Evolutionary conservation across 148 eudicot genomes (phyloP).

Genomic region (Silene conica): DNA sequence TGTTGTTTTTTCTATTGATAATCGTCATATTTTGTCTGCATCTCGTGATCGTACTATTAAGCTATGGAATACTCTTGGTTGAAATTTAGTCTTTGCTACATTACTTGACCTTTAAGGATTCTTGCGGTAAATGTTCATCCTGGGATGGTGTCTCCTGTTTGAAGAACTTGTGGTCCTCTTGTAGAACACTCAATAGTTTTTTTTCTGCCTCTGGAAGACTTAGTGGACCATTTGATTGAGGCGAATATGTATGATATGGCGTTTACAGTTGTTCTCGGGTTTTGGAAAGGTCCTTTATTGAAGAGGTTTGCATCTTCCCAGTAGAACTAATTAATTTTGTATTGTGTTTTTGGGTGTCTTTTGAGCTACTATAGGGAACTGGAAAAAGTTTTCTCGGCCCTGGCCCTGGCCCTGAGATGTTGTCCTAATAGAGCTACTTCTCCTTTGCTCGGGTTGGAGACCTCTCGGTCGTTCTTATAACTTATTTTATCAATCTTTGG

Average conservation of each 20-base stretch:
- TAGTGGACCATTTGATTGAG: conserved; percentile 76
- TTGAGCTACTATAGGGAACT: conserved; percentile 49
- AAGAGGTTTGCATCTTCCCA: conserved; percentile 49
- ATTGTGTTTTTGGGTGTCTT: not conserved
- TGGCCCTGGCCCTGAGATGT: conserved; percentile 71
- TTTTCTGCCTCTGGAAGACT: conserved; percentile 40
- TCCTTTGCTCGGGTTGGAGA: conserved; percentile 44
- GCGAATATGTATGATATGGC: conserved; percentile 80
- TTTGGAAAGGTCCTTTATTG: conserved; percentile 80
- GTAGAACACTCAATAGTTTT: not conserved
- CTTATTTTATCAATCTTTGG: not conserved
- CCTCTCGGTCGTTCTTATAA: conserved; percentile 4
- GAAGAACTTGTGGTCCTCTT: too few species aligned
- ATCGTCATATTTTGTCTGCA: conserved; percentile 86
- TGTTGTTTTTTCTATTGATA: conserved; percentile 81
- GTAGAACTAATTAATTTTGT: too few species aligned
- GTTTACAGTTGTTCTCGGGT: conserved; percentile 72
- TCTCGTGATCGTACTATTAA: conserved; percentile 70
- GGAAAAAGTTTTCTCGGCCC: conserved; percentile 79
- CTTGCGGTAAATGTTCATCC: not conserved
- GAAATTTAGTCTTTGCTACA: not conserved
- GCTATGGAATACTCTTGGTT: conserved; percentile 90
- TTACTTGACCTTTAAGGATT: not conserved
- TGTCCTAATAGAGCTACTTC: conserved; percentile 53
- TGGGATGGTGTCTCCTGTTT: not conserved